Percentiles rank a stretch among this genome's conserved stretches.
Evolutionary conservation across 2,329 filamentous ascomycete genomes (phyloP).

Genomic region (Penicillium sp.): DNA sequence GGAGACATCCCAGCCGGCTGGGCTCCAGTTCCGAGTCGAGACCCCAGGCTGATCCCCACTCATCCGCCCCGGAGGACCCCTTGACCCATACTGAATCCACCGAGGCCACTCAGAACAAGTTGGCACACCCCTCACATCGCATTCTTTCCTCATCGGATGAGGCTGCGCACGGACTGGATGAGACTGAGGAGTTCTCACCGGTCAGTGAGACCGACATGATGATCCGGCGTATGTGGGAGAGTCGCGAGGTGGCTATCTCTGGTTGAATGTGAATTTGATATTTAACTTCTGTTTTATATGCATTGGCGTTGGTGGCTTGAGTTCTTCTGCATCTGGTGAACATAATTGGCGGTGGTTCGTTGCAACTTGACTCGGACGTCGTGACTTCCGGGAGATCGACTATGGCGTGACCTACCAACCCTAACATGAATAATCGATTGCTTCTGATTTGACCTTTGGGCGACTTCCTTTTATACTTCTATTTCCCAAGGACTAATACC

Average conservation of each 20-base stretch:
- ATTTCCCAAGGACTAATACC: background rate
- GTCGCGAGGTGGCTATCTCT: slow-evolving; percentile 36
- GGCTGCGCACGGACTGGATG: slow-evolving; percentile 19
- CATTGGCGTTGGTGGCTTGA: background rate
- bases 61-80: slow-evolving; percentile 28
- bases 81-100: slow-evolving; percentile 24
- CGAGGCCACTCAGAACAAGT: slow-evolving; percentile 19
- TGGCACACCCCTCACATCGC: slow-evolving; percentile 31
- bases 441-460: slow-evolving; percentile 17
- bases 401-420: slow-evolving; percentile 13
- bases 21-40: slow-evolving; percentile 21
- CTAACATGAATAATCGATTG: slow-evolving; percentile 16
- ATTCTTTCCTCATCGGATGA: slow-evolving; percentile 35
- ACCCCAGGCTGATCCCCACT: slow-evolving; percentile 22
- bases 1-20: slow-evolving; percentile 16
- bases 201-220: slow-evolving; percentile 36
- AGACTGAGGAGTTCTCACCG: slow-evolving; percentile 22
- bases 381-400: slow-evolving; percentile 10
- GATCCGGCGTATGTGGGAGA: slow-evolving; percentile 42
- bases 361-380: slow-evolving; percentile 6
- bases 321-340: background rate
- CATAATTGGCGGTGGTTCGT: background rate
- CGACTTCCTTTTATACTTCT: background rate
- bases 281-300: background rate
- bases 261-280: slow-evolving; percentile 19